phyloP scores from a whole-genome alignment of 1,139 yeast species.

The Debaryomycetaceae sp. region DNA sequence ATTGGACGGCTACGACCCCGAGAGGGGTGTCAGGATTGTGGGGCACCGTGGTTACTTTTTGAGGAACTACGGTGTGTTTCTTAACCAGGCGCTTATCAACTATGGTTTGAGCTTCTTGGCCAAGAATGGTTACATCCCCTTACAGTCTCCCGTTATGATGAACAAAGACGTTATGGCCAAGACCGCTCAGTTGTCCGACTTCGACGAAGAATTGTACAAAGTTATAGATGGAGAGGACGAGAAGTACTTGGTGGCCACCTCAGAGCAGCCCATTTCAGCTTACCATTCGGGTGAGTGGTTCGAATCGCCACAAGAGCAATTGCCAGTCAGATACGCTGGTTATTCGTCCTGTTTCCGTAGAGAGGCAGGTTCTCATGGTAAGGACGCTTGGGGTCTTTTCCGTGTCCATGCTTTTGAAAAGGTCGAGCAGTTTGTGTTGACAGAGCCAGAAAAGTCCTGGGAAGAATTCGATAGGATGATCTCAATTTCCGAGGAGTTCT shows the following conservation, averaged over 20 bases:
- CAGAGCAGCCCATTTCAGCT: slow-evolving; percentile 98
- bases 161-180: slow-evolving; percentile 99
- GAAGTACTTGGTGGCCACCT: slow-evolving; percentile 95
- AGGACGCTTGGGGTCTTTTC: slow-evolving; percentile 99
- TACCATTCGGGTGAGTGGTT: slow-evolving; percentile 99
- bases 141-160: slow-evolving; percentile 99
- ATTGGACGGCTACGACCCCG: slow-evolving; percentile 97
- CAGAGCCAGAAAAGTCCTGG: slow-evolving; percentile 99
- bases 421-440: slow-evolving; percentile 91
- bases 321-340: slow-evolving; percentile 95
- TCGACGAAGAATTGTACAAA: slow-evolving; percentile 96
- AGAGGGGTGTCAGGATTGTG: slow-evolving; percentile 95
- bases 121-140: slow-evolving; percentile 76
- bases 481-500: slow-evolving; percentile 84
- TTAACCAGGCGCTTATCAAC: slow-evolving; percentile 96
- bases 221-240: slow-evolving; percentile 97
- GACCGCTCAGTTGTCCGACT: slow-evolving; percentile 96
- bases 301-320: slow-evolving; percentile 94
- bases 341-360: slow-evolving; percentile 98
- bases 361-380: slow-evolving; percentile 99
- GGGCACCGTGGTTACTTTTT: slow-evolving; percentile 99
- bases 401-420: slow-evolving; percentile 98
- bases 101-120: slow-evolving; percentile 87
- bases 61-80: slow-evolving; percentile 91
- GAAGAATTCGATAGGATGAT: slow-evolving; percentile 95